Evolutionary conservation across 805 yeast genomes (phyloP).

Genomic region (Sugiyamaella chiloensis): DNA sequence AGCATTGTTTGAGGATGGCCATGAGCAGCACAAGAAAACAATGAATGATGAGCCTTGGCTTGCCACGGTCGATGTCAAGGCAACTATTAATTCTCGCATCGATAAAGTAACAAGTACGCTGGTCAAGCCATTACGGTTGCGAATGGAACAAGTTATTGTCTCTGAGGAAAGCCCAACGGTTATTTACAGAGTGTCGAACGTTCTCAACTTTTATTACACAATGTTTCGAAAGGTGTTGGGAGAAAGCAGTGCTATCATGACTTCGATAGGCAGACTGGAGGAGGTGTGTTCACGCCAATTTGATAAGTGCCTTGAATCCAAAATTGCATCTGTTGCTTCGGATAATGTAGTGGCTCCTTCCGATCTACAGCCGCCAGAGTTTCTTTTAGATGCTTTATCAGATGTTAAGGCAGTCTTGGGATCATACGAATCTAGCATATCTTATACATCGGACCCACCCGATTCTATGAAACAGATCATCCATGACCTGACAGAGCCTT

Average conservation of each 20-base stretch:
- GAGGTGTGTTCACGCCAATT: constrained; percentile 39
- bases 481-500: constrained; percentile 34
- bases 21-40: constrained; percentile 1
- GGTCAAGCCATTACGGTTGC: constrained; percentile 56
- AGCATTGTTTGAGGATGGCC: constrained; percentile 51
- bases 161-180: constrained; percentile 57
- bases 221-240: constrained; percentile 49
- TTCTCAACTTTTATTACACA: constrained; percentile 60
- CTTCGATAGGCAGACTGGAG: constrained; percentile 32
- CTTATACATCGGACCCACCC: constrained; percentile 16
- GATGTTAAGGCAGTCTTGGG: constrained; percentile 60
- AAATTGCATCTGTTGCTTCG: constrained; percentile 34
- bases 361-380: constrained; percentile 78
- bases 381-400: constrained; percentile 65
- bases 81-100: constrained; percentile 36
- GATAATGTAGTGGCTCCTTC: constrained; percentile 30
- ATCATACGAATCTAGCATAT: constrained; percentile 35
- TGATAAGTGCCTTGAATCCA: constrained; percentile 40
- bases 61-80: constrained; percentile 31
- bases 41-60: constrained; percentile 14
- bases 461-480: constrained; percentile 26
- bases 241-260: constrained; percentile 29
- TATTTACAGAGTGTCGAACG: constrained; percentile 56
- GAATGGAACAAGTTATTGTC: constrained; percentile 65
- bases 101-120: constrained; percentile 52